A percentile compares a stretch with the other conserved stretches of the same genome.
These are phyloP conservation scores for Calocybe cyanea DNA, from an alignment of 768 basidiomycete genomes.

Conservation along the genomic window DNA sequence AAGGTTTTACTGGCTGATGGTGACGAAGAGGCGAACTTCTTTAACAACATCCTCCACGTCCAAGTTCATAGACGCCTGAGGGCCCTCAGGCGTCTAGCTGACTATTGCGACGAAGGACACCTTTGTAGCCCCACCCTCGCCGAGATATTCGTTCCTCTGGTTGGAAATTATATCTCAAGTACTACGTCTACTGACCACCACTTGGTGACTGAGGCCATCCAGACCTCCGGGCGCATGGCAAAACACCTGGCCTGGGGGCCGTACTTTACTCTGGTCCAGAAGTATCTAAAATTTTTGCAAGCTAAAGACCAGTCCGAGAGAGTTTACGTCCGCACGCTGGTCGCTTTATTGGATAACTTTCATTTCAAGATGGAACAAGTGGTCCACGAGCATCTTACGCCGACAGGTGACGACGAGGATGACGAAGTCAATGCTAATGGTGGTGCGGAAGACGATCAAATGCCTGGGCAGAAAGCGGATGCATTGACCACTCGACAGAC, in stretches of 20 bases:
- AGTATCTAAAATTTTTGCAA: slow-evolving; percentile 68
- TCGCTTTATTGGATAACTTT: slow-evolving; percentile 85
- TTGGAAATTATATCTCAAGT: slow-evolving; percentile 73
- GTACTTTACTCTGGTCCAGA: slow-evolving; percentile 77
- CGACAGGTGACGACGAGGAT: slow-evolving; percentile 30
- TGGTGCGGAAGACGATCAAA: slow-evolving; percentile 4
- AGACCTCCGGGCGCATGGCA: slow-evolving; percentile 73
- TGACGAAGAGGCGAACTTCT: slow-evolving; percentile 94
- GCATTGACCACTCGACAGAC: slow-evolving; percentile 13
- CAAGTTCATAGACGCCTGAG: slow-evolving; percentile 87
- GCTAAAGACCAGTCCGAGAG: slow-evolving; percentile 71
- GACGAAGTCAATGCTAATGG: slow-evolving; percentile 18
- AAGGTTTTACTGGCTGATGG: slow-evolving; percentile 75
- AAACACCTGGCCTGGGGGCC: slow-evolving; percentile 77
- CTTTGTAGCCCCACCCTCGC: slow-evolving; percentile 67
- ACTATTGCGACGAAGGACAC: slow-evolving; percentile 62
- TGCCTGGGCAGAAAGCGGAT: not conserved
- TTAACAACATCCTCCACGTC: slow-evolving; percentile 93
- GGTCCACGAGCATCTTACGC: slow-evolving; percentile 29
- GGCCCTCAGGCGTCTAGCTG: slow-evolving; percentile 81
- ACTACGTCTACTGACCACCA: slow-evolving; percentile 71
- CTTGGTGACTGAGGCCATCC: slow-evolving; percentile 86
- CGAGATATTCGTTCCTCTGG: slow-evolving; percentile 84
- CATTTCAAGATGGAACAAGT: slow-evolving; percentile 80
- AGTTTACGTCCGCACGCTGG: slow-evolving; percentile 79